Percentiles rank a stretch among this genome's conserved stretches.
Evolutionary conservation across 345 rosid genomes (phyloP).

Genomic region (Bruguiera sexangula): DNA sequence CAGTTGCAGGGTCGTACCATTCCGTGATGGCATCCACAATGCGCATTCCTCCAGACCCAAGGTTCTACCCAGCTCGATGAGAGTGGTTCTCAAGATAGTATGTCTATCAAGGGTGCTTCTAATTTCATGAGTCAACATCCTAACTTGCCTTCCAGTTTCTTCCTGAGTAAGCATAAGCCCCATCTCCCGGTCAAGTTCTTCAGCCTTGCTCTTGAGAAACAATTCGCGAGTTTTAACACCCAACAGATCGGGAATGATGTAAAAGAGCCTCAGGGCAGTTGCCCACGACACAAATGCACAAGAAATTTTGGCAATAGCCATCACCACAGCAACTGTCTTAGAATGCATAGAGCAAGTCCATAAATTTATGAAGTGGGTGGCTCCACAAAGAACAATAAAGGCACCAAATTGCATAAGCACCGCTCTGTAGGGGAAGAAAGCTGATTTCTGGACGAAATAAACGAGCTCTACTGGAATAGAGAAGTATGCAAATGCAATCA

Average conservation of each 20-base stretch:
- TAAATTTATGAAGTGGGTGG: constrained; percentile 82
- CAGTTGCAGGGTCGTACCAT: constrained; percentile 57
- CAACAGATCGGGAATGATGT: constrained; percentile 85
- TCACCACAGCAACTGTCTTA: constrained; percentile 73
- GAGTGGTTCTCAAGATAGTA: constrained; percentile 79
- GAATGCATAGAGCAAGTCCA: constrained; percentile 85
- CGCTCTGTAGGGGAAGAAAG: constrained; percentile 93
- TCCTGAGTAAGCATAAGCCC: constrained; percentile 86
- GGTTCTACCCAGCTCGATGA: constrained; percentile 84
- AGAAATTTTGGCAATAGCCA: constrained; percentile 74
- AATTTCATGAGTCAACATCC: constrained; percentile 96
- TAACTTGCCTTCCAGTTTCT: constrained; percentile 88
- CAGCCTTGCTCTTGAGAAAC: constrained; percentile 73
- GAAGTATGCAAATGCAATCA: constrained; percentile 89
- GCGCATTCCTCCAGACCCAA: constrained; percentile 86
- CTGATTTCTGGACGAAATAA: constrained; percentile 80
- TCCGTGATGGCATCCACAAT: constrained; percentile 89
- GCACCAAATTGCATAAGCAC: constrained; percentile 97
- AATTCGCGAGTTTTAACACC: constrained; percentile 79
- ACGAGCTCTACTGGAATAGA: constrained; percentile 89
- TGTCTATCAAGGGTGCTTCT: constrained; percentile 86
- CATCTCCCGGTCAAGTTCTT: constrained; percentile 88
- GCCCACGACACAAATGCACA: constrained; percentile 89
- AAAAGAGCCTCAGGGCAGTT: constrained; percentile 85
- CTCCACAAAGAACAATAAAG: constrained; percentile 90